These are phyloP conservation scores for Leishmania guyanensis DNA, from an alignment of 208 protist species.

Conservation along the genomic window DNA sequence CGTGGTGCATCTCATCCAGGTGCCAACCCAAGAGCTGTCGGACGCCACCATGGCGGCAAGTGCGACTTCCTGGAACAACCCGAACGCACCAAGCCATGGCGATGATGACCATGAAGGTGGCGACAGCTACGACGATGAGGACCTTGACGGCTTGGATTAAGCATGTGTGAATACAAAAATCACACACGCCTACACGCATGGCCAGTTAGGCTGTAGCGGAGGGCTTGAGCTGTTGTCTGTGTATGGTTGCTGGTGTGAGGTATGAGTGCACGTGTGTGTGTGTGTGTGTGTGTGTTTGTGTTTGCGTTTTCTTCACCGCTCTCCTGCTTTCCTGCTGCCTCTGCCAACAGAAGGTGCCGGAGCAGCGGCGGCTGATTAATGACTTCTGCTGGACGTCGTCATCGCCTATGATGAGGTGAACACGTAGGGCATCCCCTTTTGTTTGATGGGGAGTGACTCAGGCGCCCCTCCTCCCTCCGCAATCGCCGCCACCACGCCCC, in stretches of 20 bases:
- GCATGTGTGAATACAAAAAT: not conserved
- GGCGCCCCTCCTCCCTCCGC: not conserved
- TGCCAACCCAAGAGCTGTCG: constrained; percentile 37
- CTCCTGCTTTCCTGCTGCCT: not conserved
- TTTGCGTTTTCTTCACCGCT: not conserved
- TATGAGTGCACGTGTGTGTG: not conserved
- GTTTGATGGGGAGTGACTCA: not conserved
- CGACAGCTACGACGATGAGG: constrained; percentile 29
- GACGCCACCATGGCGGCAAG: constrained; percentile 25
- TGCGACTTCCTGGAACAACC: constrained; percentile 9
- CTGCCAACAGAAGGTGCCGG: not conserved
- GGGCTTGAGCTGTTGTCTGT: not conserved
- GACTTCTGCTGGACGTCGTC: not conserved
- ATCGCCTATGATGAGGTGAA: not conserved
- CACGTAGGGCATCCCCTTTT: not conserved
- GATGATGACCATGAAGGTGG: constrained; percentile 8
- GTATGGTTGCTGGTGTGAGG: not conserved
- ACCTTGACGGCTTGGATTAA: constrained; percentile 28
- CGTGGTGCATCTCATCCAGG: constrained; percentile 75
- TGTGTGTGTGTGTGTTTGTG: not conserved
- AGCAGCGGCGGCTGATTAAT: not conserved
- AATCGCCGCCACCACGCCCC: no score
- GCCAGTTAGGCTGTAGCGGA: not conserved
- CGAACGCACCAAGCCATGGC: constrained; percentile 10
- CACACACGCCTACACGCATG: not conserved